phyloP scores from a whole-genome alignment of 352 stramenopile species.

The Globisporangium orthogonon region DNA sequence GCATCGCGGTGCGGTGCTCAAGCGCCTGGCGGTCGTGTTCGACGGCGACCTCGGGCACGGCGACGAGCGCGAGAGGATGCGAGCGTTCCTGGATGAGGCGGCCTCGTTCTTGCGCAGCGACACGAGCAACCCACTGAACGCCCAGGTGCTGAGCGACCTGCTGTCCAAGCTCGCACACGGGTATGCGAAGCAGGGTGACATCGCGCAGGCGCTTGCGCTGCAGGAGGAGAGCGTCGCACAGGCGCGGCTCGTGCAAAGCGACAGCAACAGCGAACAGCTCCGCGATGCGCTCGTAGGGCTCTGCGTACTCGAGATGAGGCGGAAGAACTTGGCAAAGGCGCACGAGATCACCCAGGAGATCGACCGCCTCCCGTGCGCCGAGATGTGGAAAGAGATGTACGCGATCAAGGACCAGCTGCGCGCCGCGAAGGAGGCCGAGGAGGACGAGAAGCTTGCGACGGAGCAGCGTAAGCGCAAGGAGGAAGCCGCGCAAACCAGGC shows the following conservation, averaged over 20 bases:
- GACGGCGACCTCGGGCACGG: conserved; percentile 5
- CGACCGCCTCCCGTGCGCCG: conserved; percentile 23
- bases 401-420: conserved; percentile 36
- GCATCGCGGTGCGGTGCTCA: conserved; percentile 15
- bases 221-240: conserved; percentile 27
- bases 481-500: neutral
- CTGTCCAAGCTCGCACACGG: conserved; percentile 25
- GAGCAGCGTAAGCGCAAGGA: conserved; percentile 4
- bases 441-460: neutral
- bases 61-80: conserved; percentile 17
- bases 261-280: conserved; percentile 21
- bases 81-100: conserved; percentile 23
- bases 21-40: conserved; percentile 22
- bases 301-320: conserved; percentile 51
- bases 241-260: conserved; percentile 8
- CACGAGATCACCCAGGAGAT: conserved; percentile 34
- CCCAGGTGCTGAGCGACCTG: conserved; percentile 13
- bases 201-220: conserved; percentile 22
- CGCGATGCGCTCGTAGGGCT: conserved; percentile 44
- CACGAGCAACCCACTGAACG: conserved; percentile 8
- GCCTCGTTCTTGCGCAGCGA: conserved; percentile 16
- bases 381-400: conserved; percentile 27
- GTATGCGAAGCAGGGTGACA: conserved; percentile 20
- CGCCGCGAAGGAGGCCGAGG: conserved; percentile 5
- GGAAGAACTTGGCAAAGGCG: conserved; percentile 25